A percentile compares a stretch with the other conserved stretches of the same genome.
Conservation (phyloP, 176 grass and related monocot genomes). For the Phragmites australis region DNA sequence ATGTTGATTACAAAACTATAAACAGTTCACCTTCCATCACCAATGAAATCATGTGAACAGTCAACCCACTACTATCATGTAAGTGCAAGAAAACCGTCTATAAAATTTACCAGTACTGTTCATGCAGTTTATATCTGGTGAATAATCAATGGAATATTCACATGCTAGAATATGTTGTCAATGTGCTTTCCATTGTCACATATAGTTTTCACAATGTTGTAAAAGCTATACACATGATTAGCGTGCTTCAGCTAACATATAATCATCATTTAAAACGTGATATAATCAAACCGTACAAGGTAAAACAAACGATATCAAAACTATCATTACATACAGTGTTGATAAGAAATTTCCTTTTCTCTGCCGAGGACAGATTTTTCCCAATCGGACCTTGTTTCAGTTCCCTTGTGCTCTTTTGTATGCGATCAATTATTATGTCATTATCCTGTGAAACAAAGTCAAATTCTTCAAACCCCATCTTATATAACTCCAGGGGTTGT, state of each 20-base stretch:
- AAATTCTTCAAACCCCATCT: neutral
- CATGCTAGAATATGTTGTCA: neutral
- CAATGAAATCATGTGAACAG: neutral
- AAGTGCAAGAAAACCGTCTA: neutral
- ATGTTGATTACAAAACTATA: too few species aligned
- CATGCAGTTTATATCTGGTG: neutral
- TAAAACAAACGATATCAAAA: slow-evolving; percentile 4
- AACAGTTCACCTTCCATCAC: too few species aligned
- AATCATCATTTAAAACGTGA: neutral
- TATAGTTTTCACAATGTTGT: neutral
- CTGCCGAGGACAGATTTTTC: slow-evolving; percentile 54
- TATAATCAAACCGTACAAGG: neutral
- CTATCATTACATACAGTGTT: slow-evolving; percentile 47
- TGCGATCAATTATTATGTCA: slow-evolving; percentile 29
- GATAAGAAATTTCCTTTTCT: slow-evolving; percentile 84
- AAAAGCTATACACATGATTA: slow-evolving; percentile 1
- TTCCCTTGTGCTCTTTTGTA: slow-evolving; percentile 43
- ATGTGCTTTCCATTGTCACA: neutral
- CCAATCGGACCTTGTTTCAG: slow-evolving; percentile 45
- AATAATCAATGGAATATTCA: neutral
- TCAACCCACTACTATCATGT: neutral
- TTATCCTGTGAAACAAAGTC: slow-evolving; percentile 27
- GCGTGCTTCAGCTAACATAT: neutral
- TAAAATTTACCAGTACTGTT: neutral
- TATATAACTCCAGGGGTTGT: neutral